Base-by-base conservation (phyloP, 257 asterid genomes). In the Nicotiana tomentosiformis region DNA sequence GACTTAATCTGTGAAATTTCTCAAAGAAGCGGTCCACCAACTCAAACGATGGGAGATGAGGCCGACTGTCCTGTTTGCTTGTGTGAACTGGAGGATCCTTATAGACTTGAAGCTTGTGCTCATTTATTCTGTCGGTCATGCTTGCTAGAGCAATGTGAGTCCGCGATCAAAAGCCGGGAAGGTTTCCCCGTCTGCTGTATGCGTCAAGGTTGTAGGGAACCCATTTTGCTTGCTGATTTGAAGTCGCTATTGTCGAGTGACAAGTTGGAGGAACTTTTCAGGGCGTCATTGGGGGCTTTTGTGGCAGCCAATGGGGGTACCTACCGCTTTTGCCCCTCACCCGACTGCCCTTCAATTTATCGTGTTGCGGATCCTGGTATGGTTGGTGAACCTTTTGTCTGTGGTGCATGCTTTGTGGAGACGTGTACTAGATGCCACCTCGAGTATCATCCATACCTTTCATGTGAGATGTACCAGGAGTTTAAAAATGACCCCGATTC, bases 271-370 rank as follows among this genome's bases (percentile, higher is more conserved):
- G 99, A 96, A 70, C 97, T 96, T 15, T 94, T 96, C 82, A 23
- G 94, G 87, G 93, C 98, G 37, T 93, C 98, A 9, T 55, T 96
- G 84, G 91, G 89, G 18, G 90, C 97, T 20, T 92, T 85, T 46
- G 95, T 96, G 85, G 92, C 95, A 6, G 92, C 84, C 23, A 92
- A 95, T 82, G 88, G 90, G 29, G 96, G 97, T 10, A 23, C 74
- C 30, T 94, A 88, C 90, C 83, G 94, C 85, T 96, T 93, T 84
- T 94, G 98, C 82, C 99, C 99, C 8, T 94, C 99, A 3, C 98
- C 98, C 0, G 99, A 94, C 74, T 96, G 99, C 77, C 98, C 99
- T 58, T 91, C 97, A 0, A 91, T 96, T 39, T 96, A 96, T 83
- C 81, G 87, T 1, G 95, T 88, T 60, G 86, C 89, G 0, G 91